Conservation (phyloP, 805 yeast species). For the Saccharomycopsis babjevae region DNA sequence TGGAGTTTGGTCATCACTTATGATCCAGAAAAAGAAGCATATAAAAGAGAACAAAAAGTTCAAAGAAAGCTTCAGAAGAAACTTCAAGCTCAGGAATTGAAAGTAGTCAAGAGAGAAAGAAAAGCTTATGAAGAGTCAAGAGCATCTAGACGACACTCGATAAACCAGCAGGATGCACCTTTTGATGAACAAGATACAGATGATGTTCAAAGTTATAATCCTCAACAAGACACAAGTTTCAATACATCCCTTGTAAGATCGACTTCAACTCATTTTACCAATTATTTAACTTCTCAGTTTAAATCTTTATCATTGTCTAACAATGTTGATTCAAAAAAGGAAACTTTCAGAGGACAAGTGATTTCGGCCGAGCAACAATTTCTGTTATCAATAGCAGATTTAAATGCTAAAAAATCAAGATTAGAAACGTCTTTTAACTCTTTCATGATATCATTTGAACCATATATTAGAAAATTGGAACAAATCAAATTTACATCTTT, state of each 20-base stretch:
- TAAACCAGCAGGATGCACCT: background rate
- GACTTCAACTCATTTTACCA: conserved; percentile 1
- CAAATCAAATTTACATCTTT: conserved; percentile 11
- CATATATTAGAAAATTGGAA: conserved; percentile 6
- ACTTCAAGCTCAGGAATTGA: conserved; percentile 7
- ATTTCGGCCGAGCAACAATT: conserved; percentile 9
- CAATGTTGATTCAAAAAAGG: conserved; percentile 7
- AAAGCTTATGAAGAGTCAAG: conserved; percentile 7
- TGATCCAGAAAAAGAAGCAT: conserved; percentile 2
- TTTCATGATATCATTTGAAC: conserved; percentile 6
- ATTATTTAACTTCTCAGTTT: conserved; percentile 13
- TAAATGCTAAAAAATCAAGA: conserved; percentile 1
- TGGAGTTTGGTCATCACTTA: conserved; percentile 4
- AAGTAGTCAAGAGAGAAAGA: conserved; percentile 6
- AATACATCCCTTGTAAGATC: background rate
- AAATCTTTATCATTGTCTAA: conserved; percentile 13
- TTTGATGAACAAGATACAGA: background rate
- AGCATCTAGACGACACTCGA: background rate
- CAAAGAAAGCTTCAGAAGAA: conserved; percentile 13
- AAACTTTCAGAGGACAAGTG: conserved; percentile 1
- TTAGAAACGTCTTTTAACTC: conserved; percentile 10
- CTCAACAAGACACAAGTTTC: background rate
- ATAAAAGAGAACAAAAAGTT: conserved; percentile 7
- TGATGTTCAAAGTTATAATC: background rate
- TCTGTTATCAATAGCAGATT: background rate